These are phyloP conservation scores for Lizonia empirigonia DNA, from an alignment of 2,329 filamentous ascomycete genomes.

Conservation along the genomic window DNA sequence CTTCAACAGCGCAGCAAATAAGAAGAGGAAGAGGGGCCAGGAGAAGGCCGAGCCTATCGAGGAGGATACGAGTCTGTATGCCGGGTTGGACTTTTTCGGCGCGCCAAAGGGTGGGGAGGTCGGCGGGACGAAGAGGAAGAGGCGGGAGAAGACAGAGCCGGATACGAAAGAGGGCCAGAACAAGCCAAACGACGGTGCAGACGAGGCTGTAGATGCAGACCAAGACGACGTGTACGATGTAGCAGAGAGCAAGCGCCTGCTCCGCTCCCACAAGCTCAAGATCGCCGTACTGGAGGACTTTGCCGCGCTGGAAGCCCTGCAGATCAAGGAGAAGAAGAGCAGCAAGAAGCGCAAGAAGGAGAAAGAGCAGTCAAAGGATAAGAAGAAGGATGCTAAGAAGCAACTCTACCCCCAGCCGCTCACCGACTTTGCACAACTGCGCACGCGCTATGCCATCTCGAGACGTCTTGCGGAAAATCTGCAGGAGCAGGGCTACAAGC, in stretches of 20 bases:
- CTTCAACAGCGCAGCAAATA: conserved; percentile 24
- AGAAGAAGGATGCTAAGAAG: conserved; percentile 60
- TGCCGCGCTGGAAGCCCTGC: conserved; percentile 40
- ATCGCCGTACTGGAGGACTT: conserved; percentile 71
- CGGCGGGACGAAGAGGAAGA: conserved; percentile 24
- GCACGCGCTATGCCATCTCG: conserved; percentile 73
- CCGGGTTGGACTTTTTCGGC: conserved; percentile 54
- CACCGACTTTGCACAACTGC: conserved; percentile 74
- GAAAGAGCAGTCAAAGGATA: conserved; percentile 43
- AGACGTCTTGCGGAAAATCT: conserved; percentile 78
- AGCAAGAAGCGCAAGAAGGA: conserved; percentile 57
- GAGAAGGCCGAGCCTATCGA: conserved; percentile 16
- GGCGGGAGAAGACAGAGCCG: conserved; percentile 19
- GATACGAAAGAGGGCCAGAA: conserved; percentile 9
- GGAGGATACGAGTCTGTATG: conserved; percentile 26
- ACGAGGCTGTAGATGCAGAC: conserved; percentile 62
- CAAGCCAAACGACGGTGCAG: not conserved
- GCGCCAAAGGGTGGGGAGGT: conserved; percentile 20
- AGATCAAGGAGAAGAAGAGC: conserved; percentile 51
- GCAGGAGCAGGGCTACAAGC: conserved; percentile 78
- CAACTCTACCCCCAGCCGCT: conserved; percentile 81
- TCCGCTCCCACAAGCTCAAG: conserved; percentile 84
- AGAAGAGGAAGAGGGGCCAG: conserved; percentile 52
- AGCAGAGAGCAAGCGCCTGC: conserved; percentile 73
- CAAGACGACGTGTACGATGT: conserved; percentile 63